Base-by-base conservation (phyloP, 2,329 filamentous ascomycete genomes). In the Alternaria atra region DNA sequence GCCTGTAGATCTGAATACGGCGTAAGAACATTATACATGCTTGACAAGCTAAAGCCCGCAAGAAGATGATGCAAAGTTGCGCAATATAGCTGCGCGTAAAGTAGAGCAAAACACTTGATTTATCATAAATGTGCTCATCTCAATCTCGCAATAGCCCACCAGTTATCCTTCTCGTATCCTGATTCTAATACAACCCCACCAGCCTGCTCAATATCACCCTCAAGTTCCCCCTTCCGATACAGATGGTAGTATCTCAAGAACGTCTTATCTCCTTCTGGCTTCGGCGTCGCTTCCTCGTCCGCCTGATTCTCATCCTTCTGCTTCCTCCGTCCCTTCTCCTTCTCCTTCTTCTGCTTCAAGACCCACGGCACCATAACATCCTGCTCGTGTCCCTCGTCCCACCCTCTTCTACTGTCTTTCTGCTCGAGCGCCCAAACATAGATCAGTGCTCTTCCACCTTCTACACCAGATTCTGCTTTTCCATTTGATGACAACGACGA, bases 371-470 rank as follows among this genome's bases (percentile, higher is more conserved):
- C 95, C 82, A 98, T 91, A 63, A 95, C 89, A 81, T 99, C 95
- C 82, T 98, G 94, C 67, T 91, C 86, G 63, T 90, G 87, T 20
- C 89, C 89, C 76, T 91, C 89, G 74, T 93, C 89, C 94, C 94
- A 99, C 2, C 94, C 94, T 64, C 95, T 84, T 58, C 95, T 87
- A 79, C 93, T 97, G 59, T 83, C 83, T 70, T 90, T 90, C 81
- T 99, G 95, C 84, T 99, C 95, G 20, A 99, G 84, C 1, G 95
- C 95, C 95, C 95, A 98, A 17, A 96, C 94, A 77, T 95, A 97
- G 52, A 98, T 84, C 58, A 98, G 82, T 15, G 91, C 90, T 76
- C 85, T 88, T 1, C 92, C 93, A 2, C 80, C 70, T 20, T 29
- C 43, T 15, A 12, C 2, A 0, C 20, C 17, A 17, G 6, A 25